phyloP scores from a whole-genome alignment of 2,329 filamentous ascomycete genomes.

The Penicillium griseofulvum region DNA sequence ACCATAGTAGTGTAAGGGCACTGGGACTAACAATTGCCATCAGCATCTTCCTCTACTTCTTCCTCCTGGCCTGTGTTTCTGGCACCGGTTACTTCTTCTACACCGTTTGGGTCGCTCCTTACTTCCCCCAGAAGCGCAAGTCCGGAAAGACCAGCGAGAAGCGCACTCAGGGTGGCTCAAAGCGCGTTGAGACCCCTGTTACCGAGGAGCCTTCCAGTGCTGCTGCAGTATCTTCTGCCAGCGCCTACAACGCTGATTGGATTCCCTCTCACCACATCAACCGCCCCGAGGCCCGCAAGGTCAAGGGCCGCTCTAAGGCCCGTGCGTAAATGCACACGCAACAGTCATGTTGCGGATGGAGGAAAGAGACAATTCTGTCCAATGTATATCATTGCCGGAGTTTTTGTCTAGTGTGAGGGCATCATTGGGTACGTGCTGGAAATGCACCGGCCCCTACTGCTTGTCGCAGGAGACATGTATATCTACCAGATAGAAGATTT shows the following conservation, averaged over 20 bases:
- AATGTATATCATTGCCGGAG: constrained; percentile 6
- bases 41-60: constrained; percentile 95
- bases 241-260: constrained; percentile 88
- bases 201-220: constrained; percentile 67
- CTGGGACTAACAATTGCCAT: constrained; percentile 16
- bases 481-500: constrained; percentile 14
- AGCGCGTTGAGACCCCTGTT: constrained; percentile 64
- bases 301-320: constrained; percentile 51
- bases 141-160: constrained; percentile 23
- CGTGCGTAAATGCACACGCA: constrained; percentile 28
- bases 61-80: constrained; percentile 74
- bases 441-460: constrained; percentile 13
- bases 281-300: constrained; percentile 68
- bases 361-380: constrained; percentile 2
- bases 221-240: constrained; percentile 65
- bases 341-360: background rate
- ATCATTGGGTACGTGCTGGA: constrained; percentile 12
- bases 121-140: constrained; percentile 76
- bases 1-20: constrained; percentile 4
- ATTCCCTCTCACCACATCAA: constrained; percentile 87
- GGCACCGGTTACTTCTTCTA: constrained; percentile 94
- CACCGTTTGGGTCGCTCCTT: constrained; percentile 92
- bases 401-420: constrained; percentile 1
- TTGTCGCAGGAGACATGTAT: constrained; percentile 15
- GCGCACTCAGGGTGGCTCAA: constrained; percentile 51